Evolutionary conservation across 2,329 filamentous ascomycete species (phyloP).

Genomic region (Zasmidium angulare): DNA sequence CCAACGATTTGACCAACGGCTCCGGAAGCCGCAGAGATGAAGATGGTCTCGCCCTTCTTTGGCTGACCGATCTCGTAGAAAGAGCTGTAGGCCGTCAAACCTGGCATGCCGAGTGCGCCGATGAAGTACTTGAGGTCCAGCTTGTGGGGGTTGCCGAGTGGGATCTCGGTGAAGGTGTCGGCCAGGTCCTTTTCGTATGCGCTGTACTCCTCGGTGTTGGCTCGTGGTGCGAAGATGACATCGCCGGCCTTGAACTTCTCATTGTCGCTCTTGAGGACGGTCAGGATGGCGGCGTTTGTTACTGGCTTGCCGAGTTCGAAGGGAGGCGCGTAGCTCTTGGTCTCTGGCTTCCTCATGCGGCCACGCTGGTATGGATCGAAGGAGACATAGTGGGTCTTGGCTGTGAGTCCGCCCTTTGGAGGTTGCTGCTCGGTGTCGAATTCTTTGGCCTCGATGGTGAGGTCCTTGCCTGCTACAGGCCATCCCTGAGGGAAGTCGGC

Average conservation of each 20-base stretch:
- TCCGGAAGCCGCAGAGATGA: constrained; percentile 75
- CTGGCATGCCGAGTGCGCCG: constrained; percentile 76
- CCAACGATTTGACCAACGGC: constrained; percentile 82
- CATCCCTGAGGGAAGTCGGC: constrained; percentile 65
- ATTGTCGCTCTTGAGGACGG: constrained; percentile 69
- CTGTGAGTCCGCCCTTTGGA: constrained; percentile 64
- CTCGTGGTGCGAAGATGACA: constrained; percentile 52
- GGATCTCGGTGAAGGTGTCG: constrained; percentile 54
- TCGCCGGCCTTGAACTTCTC: constrained; percentile 66
- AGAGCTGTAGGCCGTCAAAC: constrained; percentile 71
- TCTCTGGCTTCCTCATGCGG: constrained; percentile 65
- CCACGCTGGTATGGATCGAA: constrained; percentile 85
- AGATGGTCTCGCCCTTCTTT: constrained; percentile 77
- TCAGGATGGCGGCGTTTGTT: constrained; percentile 62
- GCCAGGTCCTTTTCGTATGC: constrained; percentile 52
- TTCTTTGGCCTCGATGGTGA: constrained; percentile 64
- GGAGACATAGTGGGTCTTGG: constrained; percentile 71
- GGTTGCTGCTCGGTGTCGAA: constrained; percentile 66
- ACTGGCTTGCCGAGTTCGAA: constrained; percentile 65
- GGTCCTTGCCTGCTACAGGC: constrained; percentile 69
- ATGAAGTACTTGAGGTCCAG: constrained; percentile 68
- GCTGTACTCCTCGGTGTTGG: constrained; percentile 60
- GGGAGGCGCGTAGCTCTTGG: constrained; percentile 69
- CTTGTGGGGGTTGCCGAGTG: constrained; percentile 68
- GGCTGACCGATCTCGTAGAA: constrained; percentile 75